Evolutionary conservation across 2,329 filamentous ascomycete genomes (phyloP), one percentile per base, ranked within the genome.

Genomic region (Pseudopithomyces maydicus): DNA sequence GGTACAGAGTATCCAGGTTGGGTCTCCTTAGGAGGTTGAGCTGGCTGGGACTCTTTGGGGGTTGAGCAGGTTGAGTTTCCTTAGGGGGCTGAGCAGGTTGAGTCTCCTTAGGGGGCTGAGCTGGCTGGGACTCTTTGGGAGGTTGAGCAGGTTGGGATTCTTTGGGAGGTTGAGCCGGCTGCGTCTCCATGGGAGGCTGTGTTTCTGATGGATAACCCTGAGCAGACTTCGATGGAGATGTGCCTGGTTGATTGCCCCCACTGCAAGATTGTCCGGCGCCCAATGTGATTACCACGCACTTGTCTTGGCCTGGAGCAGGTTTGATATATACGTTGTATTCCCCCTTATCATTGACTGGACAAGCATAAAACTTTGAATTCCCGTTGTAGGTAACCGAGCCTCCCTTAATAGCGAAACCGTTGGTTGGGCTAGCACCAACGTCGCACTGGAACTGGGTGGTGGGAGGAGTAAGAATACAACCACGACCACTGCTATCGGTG

Each of bases 371-470:
- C 26, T 75, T 74, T 2, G 77, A 72, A 64, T 77, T 80, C 44
- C 81, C 82, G 32, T 84, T 75, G 72, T 82, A 84, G 2, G 77
- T 77, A 19, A 90, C 67, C 6, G 71, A 66, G 33, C 86, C 86
- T 23, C 81, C 81, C 44, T 74, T 78, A 56, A 89, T 79, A 7
- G 78, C 76, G 74, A 89, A 90, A 29, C 86, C 86, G 32, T 79
- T 67, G 22, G 78, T 80, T 10, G 63, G 65, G 12, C 46, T 57
- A 12, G 82, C 82, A 45, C 83, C 82, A 19, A 67, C 61, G 62
- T 90, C 87, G 64, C 88, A 89, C 68, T 88, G 86, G 57, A 86
- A 83, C 46, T 87, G 83, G 26, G 79, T 81, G 1, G 85, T 86
- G 0, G 83, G 81, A 39, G 81, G 79, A 60, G 87, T 89, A 67